Evolutionary conservation across 106 monocot genomes (phyloP).

Genomic region (Dactylorhiza incarnata): DNA sequence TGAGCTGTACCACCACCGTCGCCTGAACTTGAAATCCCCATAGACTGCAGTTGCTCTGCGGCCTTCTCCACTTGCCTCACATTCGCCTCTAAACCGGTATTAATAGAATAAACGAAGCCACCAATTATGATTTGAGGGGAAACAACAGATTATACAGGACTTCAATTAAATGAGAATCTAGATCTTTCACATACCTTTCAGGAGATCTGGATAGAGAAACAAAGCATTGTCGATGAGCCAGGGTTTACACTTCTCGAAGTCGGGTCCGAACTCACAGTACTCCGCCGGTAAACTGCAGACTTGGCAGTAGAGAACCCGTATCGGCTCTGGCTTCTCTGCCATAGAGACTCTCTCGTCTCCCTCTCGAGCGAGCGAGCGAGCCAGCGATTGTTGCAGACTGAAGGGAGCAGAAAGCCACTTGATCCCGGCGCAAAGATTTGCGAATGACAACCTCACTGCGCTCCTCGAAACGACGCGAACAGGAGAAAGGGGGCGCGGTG

Average conservation of each 20-base stretch:
- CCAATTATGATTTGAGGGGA: not conserved
- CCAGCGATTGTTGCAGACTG: not conserved
- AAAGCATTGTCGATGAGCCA: constrained; percentile 79
- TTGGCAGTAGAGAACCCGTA: constrained; percentile 70
- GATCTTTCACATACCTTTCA: constrained; percentile 16
- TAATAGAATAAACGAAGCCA: not conserved
- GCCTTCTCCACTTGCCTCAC: constrained; percentile 51
- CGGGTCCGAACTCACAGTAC: constrained; percentile 93
- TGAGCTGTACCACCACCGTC: constrained; percentile 22
- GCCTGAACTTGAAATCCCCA: constrained; percentile 50
- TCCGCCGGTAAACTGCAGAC: constrained; percentile 89
- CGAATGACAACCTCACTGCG: too few relatives aligned
- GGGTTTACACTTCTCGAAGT: constrained; percentile 92
- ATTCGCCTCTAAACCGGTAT: constrained; percentile 32
- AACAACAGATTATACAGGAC: not conserved
- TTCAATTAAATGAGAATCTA: not conserved
- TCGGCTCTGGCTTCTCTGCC: constrained; percentile 75
- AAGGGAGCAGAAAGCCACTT: too few relatives aligned
- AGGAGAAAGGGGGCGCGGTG: too few relatives aligned
- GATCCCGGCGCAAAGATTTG: too few relatives aligned
- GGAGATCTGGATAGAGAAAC: constrained; percentile 79
- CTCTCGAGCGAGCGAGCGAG: not conserved
- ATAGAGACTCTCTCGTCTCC: constrained; percentile 18
- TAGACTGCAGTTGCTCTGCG: constrained; percentile 56
- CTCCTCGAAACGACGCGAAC: too few relatives aligned